Evolutionary conservation across 1,139 yeast genomes (phyloP), one percentile per base, ranked within the genome.

Genomic region (Blastobotrys arbuscula): DNA sequence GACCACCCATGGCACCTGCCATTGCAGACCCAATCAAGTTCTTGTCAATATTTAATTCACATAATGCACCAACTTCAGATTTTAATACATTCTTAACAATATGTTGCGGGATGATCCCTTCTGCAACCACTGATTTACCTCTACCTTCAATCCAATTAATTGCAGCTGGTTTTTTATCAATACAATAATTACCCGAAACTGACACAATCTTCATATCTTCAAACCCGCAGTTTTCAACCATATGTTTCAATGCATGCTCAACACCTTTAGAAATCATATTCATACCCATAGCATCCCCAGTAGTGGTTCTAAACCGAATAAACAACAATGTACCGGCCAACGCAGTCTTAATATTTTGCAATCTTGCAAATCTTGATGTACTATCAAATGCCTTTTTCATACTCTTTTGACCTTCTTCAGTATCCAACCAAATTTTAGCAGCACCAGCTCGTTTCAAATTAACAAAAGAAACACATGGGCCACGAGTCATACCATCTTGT

Each of bases 231-330:
- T 84, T 89, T 62, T 84, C 88, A 44, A 77, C 80, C 96, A 92
- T 89, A 65, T 77, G 81, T 57, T 82, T 81, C 63, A 92, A 77
- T 1, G 96, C 79, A 66, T 74, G 76, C 67, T 94, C 99, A 47
- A 88, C 97, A 67, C 98, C 99, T 70, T 92, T 92, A 30, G 98
- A 92, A 57, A 92, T 94, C 99, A 92, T 94, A 66, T 92, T 92
- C 99, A 92, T 92, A 57, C 98, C 99, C 99, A 92, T 92, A 18
- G 98, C 98, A 73, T 92, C 99, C 68, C 99, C 99, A 33, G 99
- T 92, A 39, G 96, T 89, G 24, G 99, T 92, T 65, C 90, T 81
- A 74, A 92, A 92, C 62, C 98, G 81, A 60, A 94, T 84, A 64
- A 78, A 92, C 60, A 94, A 74, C 57, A 85, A 74, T 47, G 86